phyloP scores from a whole-genome alignment of 306 rosid species.

The Trifolium dubium region DNA sequence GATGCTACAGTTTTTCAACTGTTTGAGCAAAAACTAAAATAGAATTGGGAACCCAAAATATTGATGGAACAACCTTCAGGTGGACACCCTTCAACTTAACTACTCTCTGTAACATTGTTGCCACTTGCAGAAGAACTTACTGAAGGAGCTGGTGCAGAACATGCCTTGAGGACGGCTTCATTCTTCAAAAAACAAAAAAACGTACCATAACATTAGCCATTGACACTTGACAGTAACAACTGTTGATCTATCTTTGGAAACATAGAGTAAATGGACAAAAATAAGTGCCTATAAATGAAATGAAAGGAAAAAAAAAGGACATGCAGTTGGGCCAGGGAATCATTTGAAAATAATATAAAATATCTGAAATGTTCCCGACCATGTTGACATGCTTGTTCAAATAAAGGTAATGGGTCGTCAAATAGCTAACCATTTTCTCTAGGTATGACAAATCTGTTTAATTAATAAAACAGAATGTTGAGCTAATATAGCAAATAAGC shows the following conservation, averaged over 20 bases:
- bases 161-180: conserved; percentile 88
- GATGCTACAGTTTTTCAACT: not conserved
- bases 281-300: not conserved
- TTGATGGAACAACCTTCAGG: not conserved
- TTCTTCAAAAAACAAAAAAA: conserved; percentile 53
- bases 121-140: conserved; percentile 44
- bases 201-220: conserved; percentile 20
- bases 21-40: not conserved
- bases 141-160: conserved; percentile 68
- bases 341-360: not conserved
- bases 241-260: not conserved
- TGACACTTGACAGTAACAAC: not conserved
- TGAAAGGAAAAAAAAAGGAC: not conserved
- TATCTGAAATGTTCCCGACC: not conserved
- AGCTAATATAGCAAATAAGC: not conserved
- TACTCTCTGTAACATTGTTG: conserved; percentile 30
- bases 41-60: conserved; percentile 6
- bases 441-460: not conserved
- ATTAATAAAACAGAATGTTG: not conserved
- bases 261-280: conserved; percentile 1
- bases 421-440: not conserved
- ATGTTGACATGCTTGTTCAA: not conserved
- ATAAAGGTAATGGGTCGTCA: conserved; percentile 1
- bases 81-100: conserved; percentile 23
- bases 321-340: conserved; percentile 6